Percentiles rank a stretch among this genome's conserved stretches.
These are phyloP conservation scores for Auricularia heimuer DNA, from an alignment of 768 basidiomycete species.

Conservation along the genomic window DNA sequence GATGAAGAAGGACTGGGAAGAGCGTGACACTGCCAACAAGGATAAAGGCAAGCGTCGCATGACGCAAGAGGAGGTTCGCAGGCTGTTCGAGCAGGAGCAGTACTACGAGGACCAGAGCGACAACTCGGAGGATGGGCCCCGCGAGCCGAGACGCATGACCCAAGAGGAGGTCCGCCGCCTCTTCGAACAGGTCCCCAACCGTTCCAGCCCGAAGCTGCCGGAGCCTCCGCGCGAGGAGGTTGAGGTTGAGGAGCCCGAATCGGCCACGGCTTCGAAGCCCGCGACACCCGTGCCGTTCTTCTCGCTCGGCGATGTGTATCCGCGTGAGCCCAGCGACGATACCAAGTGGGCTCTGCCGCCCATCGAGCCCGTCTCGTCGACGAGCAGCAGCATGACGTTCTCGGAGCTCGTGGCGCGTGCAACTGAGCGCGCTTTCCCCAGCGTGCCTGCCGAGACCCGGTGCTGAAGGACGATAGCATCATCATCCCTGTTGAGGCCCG, in stretches of 20 bases:
- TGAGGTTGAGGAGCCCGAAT: background rate
- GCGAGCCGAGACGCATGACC: background rate
- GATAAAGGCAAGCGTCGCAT: background rate
- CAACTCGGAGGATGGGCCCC: background rate
- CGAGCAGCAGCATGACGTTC: slow-evolving; percentile 1
- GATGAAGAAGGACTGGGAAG: background rate
- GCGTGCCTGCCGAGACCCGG: background rate
- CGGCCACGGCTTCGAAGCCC: background rate
- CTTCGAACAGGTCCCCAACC: background rate
- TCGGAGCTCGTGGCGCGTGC: background rate
- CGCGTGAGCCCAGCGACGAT: background rate
- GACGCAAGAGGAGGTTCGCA: slow-evolving; percentile 5
- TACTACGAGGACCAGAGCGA: background rate
- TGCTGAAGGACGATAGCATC: background rate
- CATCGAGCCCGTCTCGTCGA: background rate
- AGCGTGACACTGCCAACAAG: background rate
- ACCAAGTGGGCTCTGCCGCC: background rate
- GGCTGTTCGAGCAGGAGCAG: slow-evolving; percentile 2
- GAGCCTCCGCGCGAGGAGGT: background rate
- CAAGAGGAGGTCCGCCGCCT: slow-evolving; percentile 1
- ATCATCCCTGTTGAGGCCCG: background rate
- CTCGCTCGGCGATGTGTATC: background rate
- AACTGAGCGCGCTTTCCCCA: background rate
- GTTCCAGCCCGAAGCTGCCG: background rate
- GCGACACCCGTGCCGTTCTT: background rate